Evolutionary conservation across 164 flowering plant species (phyloP).

Genomic region (Berberis vulgaris): DNA sequence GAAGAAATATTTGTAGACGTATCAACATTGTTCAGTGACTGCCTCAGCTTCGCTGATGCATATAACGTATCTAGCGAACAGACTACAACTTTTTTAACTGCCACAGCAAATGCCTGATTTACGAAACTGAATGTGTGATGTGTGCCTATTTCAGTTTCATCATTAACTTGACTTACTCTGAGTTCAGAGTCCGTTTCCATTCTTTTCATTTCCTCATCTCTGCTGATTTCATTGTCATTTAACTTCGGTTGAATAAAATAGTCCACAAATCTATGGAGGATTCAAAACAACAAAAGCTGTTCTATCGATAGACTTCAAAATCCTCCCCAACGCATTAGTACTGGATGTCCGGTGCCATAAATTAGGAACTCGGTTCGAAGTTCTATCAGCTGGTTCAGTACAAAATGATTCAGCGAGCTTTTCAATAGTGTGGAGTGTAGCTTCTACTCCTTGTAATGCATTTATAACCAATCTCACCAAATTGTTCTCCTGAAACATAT

Average conservation of each 20-base stretch:
- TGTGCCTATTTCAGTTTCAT: background rate
- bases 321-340: slow-evolving; percentile 54
- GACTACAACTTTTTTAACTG: slow-evolving; percentile 58
- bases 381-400: slow-evolving; percentile 67
- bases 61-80: slow-evolving; percentile 55
- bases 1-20: slow-evolving; percentile 7
- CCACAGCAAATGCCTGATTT: slow-evolving; percentile 80
- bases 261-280: slow-evolving; percentile 54
- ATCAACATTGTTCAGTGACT: slow-evolving; percentile 23
- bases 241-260: slow-evolving; percentile 27
- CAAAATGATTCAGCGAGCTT: slow-evolving; percentile 49
- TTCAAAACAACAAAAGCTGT: slow-evolving; percentile 44
- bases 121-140: slow-evolving; percentile 38
- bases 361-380: slow-evolving; percentile 48
- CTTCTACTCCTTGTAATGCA: slow-evolving; percentile 79
- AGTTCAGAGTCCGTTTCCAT: slow-evolving; percentile 3
- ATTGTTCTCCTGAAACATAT: slow-evolving; percentile 48
- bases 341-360: slow-evolving; percentile 68
- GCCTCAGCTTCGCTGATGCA: slow-evolving; percentile 59
- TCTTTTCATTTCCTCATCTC: background rate
- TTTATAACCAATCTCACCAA: slow-evolving; percentile 75
- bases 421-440: slow-evolving; percentile 49
- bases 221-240: slow-evolving; percentile 13
- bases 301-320: slow-evolving; percentile 52
- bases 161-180: slow-evolving; percentile 9